phyloP scores from a whole-genome alignment of 192 early-diverging fungal species.

The Backusella australiensis region DNA sequence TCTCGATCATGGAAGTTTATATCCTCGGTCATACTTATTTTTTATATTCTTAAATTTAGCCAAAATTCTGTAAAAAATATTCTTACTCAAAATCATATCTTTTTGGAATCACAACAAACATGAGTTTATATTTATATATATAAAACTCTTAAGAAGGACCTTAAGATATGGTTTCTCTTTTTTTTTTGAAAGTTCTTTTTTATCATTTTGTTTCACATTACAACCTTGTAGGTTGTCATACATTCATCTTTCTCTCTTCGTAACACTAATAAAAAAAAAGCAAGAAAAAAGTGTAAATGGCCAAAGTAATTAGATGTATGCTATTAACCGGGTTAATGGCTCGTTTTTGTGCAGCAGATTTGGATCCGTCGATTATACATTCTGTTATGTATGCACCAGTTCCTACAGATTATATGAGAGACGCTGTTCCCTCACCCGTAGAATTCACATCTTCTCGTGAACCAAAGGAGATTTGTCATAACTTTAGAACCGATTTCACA shows the following conservation, averaged over 20 bases:
- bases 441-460: not conserved
- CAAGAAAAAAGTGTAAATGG: not conserved
- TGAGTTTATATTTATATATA: not conserved
- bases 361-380: not conserved
- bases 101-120: slow-evolving; percentile 8
- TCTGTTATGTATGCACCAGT: slow-evolving; percentile 9
- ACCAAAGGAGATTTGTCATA: not conserved
- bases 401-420: not conserved
- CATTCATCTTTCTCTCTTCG: not conserved
- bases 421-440: not conserved
- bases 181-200: not conserved
- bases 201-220: not conserved
- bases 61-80: not conserved
- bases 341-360: not conserved
- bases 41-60: not conserved
- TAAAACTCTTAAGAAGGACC: not conserved
- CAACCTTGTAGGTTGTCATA: not conserved
- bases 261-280: not conserved
- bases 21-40: not conserved
- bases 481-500: slow-evolving; percentile 10
- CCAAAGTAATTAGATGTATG: not conserved
- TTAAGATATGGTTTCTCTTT: not conserved
- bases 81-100: not conserved
- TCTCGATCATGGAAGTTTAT: not conserved
- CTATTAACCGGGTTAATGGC: not conserved